Base-by-base conservation (phyloP, 164 flowering plant species). In the Piper longum region DNA sequence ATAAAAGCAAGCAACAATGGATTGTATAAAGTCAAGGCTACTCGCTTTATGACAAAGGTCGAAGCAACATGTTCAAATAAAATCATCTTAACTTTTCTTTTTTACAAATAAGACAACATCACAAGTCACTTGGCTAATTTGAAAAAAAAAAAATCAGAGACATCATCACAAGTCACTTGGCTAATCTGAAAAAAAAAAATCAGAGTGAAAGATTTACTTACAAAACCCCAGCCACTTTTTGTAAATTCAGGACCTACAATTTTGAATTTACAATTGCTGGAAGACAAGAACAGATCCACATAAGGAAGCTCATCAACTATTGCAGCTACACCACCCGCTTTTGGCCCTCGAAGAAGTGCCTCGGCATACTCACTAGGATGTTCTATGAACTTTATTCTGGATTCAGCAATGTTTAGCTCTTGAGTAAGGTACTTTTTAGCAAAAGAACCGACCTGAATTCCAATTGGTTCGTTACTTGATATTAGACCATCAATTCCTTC, bases 161-260 rank as follows among this genome's bases (percentile, higher is more conserved):
- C 36, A 26, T 26, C 36, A 26, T 26, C 36, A 26, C 36, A 26
- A 26, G 36, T 26, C 36, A 26, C 36, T 26, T 26, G 36, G 36
- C 36, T 26, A 26, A 26, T 26, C 36, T 26, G 36, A 26, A 26
- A 26, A 26, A 26, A 26, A 26, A 26, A 26, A 26, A 0, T 26
- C 36, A 26, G 36, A 26, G 36, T 26, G 26, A 51, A 19, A 4
- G 2, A 26, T 51, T 41, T 54, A 86, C 98, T 89, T 80, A 92
- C 98, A 72, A 89, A 92, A 71, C 97, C 98, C 98, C 97, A 92
- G 57, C 98, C 97, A 41, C 91, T 83, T 72, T 82, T 86, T 2
- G 95, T 88, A 66, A 92, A 92, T 76, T 86, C 96, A 66, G 75
- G 90, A 42, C 98, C 98, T 0, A 88, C 91, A 5, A 67, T 88